These are phyloP conservation scores for Calocybe cyanea DNA, from an alignment of 768 basidiomycete species.

Conservation along the genomic window DNA sequence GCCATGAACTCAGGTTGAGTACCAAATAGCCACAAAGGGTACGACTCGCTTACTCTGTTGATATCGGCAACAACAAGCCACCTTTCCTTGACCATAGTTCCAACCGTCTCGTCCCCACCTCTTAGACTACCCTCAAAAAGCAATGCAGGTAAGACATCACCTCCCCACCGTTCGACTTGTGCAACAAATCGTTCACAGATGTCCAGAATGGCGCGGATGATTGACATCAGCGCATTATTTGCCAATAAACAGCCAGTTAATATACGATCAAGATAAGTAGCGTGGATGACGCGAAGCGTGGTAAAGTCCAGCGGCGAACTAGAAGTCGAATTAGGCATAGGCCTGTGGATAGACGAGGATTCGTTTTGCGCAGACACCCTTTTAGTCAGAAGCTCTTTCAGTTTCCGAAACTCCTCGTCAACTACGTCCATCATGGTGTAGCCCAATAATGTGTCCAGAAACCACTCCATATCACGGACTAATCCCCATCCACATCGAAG, in stretches of 20 bases:
- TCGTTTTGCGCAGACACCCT: constrained; percentile 12
- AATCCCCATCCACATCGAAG: constrained; percentile 84
- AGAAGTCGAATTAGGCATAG: constrained; percentile 24
- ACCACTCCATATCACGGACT: constrained; percentile 88
- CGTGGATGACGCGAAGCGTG: constrained; percentile 77
- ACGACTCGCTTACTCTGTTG: constrained; percentile 53
- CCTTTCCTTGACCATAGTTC: constrained; percentile 70
- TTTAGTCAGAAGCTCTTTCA: constrained; percentile 56
- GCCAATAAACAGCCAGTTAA: constrained; percentile 77
- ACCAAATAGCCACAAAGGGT: background rate
- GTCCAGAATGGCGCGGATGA: constrained; percentile 72
- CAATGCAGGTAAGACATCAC: constrained; percentile 81
- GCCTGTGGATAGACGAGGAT: constrained; percentile 9
- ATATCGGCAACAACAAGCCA: constrained; percentile 68
- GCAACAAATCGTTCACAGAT: constrained; percentile 85
- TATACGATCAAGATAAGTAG: constrained; percentile 74
- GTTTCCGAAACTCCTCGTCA: constrained; percentile 72
- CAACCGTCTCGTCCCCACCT: constrained; percentile 56
- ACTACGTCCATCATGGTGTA: constrained; percentile 92
- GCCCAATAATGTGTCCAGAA: constrained; percentile 75
- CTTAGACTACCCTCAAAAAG: constrained; percentile 76
- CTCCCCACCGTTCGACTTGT: constrained; percentile 89
- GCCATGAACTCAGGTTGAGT: background rate
- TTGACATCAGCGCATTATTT: constrained; percentile 55
- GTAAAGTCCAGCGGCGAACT: constrained; percentile 71